Evolutionary conservation across 2,329 filamentous ascomycete genomes (phyloP).

Genomic region (Chalara sp.): DNA sequence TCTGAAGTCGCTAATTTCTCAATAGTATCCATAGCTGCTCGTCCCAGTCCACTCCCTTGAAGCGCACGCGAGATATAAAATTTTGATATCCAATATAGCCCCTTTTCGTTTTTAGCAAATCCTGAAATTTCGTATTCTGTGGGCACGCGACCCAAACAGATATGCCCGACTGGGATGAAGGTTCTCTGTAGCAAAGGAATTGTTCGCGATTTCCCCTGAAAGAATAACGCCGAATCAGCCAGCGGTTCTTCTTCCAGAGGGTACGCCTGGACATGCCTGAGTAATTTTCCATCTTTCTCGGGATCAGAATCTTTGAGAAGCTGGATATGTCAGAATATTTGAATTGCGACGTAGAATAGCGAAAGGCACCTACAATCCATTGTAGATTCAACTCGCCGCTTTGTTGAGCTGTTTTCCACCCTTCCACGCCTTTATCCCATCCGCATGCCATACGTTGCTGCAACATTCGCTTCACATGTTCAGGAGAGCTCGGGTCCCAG

Average conservation of each 20-base stretch:
- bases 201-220: conserved; percentile 15
- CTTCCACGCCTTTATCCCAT: conserved; percentile 33
- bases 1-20: conserved; percentile 15
- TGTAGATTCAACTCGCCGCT: conserved; percentile 15
- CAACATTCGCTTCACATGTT: conserved; percentile 34
- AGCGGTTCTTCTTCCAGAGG: conserved; percentile 13
- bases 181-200: conserved; percentile 2
- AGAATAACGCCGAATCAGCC: conserved; percentile 12
- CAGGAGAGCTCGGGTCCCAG: conserved; percentile 34
- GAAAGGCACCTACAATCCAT: conserved; percentile 16
- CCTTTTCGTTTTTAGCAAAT: conserved; percentile 3
- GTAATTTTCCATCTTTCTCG: conserved; percentile 11
- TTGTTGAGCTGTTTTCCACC: conserved; percentile 12
- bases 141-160: conserved; percentile 8
- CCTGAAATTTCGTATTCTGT: conserved; percentile 2
- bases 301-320: conserved; percentile 13
- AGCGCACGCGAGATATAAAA: conserved; percentile 21
- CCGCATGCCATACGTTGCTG: conserved; percentile 39
- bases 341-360: background rate
- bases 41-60: conserved; percentile 16
- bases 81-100: conserved; percentile 16
- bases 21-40: conserved; percentile 16
- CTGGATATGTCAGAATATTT: conserved; percentile 2
- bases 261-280: conserved; percentile 11
- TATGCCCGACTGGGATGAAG: conserved; percentile 22